Evolutionary conservation across 31 red algal species (phyloP), one percentile per base, ranked within the genome.

Genomic region (Asparagopsis taxiformis): DNA sequence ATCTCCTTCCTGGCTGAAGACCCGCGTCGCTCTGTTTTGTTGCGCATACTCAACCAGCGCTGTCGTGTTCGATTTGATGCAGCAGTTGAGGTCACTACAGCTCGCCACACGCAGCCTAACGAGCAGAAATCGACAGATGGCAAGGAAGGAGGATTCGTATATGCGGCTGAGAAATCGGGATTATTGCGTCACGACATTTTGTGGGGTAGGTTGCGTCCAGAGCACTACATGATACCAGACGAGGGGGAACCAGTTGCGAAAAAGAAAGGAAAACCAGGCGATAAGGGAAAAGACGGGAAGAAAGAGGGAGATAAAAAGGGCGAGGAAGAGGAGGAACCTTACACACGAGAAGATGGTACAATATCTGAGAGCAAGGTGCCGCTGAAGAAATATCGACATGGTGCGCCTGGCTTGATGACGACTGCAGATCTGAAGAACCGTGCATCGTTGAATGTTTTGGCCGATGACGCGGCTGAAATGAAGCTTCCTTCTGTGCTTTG

Each of bases 41-140:
- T 93, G 23, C 83, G 91, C 9, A 84, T 98, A 34, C 73, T 98
- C 21, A 96, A 96, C 38, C 60, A 74, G 70, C 75, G 65, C 22
- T 81, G 80, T 46, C 52, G 72, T 59, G 70, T 96, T 15, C 71
- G 79, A 51, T 37, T 84, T 22, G 72, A 83, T 48, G 79, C 51
- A 44, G 70, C 62, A 13, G 49, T 51, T 36, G 63, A 72, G 26
- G 66, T 35, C 23, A 57, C 62, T 1, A 21, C 51, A 19, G 41
- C 31, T 29, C 53, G 70, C 13, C 62, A 51, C 17, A 33, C 46
- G 25, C 39, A 28, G 39, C 55, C 63, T 11, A 62, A 65, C 16
- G 60, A 49, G 52, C 54, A 23, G 1, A 36, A 46, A 2, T 7
- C 3, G 22, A 25, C 1, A 26, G 67, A 21, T 54, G 43, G 38